phyloP scores from a whole-genome alignment of 768 basidiomycete genomes.

The Suillus bovinus region DNA sequence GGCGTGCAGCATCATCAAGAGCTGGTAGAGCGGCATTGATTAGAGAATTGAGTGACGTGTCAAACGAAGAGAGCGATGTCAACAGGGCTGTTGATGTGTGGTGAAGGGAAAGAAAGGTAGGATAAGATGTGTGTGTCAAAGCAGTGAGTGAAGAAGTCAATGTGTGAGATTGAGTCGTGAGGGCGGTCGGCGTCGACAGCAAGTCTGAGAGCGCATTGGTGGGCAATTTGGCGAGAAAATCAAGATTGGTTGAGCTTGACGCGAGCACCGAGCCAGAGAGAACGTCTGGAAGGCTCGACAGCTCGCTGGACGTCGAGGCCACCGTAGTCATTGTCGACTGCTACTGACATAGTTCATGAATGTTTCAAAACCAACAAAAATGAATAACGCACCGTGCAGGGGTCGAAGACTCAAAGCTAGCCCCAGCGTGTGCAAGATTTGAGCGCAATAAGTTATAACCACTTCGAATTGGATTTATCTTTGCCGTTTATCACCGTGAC shows the following conservation, averaged over 20 bases:
- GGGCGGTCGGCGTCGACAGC: slow-evolving; percentile 68
- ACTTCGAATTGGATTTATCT: not conserved
- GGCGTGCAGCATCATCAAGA: slow-evolving; percentile 69
- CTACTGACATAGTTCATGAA: not conserved
- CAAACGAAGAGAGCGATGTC: slow-evolving; percentile 71
- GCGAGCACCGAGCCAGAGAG: slow-evolving; percentile 19
- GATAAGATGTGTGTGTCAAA: slow-evolving; percentile 88
- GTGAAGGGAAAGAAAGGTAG: slow-evolving; percentile 90
- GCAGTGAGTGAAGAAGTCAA: slow-evolving; percentile 88
- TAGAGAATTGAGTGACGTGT: slow-evolving; percentile 69
- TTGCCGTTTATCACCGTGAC: not conserved
- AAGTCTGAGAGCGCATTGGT: slow-evolving; percentile 67
- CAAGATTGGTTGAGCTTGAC: slow-evolving; percentile 23
- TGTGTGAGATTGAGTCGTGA: slow-evolving; percentile 83
- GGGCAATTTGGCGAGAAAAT: slow-evolving; percentile 68
- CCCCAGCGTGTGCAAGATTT: not conserved
- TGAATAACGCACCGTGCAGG: not conserved
- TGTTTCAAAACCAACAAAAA: not conserved
- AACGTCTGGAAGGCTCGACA: slow-evolving; percentile 26
- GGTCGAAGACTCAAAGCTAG: not conserved
- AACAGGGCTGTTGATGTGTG: slow-evolving; percentile 73
- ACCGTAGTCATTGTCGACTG: slow-evolving; percentile 21
- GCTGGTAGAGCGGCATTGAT: slow-evolving; percentile 69
- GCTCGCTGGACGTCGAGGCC: slow-evolving; percentile 17
- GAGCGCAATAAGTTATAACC: not conserved